phyloP scores from a whole-genome alignment of 2,329 filamentous ascomycete species.

The Dactylellina cionopaga region DNA sequence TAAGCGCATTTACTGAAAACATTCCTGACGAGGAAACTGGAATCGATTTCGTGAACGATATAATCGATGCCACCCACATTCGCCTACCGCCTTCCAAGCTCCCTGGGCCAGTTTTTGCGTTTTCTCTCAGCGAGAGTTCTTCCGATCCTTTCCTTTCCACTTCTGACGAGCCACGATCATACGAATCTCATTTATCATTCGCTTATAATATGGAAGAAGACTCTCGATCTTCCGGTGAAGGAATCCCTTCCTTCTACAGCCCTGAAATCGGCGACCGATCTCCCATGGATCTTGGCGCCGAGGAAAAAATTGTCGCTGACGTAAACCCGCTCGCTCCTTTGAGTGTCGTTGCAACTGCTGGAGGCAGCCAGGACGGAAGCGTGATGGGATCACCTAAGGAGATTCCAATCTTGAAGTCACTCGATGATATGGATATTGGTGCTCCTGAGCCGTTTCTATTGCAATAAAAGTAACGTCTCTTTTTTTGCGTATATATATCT shows the following conservation, averaged over 20 bases:
- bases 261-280: slow-evolving; percentile 34
- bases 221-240: slow-evolving; percentile 43
- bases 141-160: slow-evolving; percentile 32
- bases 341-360: slow-evolving; percentile 39
- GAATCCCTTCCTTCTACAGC: slow-evolving; percentile 41
- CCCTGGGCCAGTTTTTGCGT: slow-evolving; percentile 25
- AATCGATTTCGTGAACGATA: slow-evolving; percentile 14
- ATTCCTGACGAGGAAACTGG: slow-evolving; percentile 29
- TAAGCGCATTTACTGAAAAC: slow-evolving; percentile 33
- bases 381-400: slow-evolving; percentile 18
- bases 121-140: slow-evolving; percentile 35
- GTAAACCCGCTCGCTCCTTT: slow-evolving; percentile 24
- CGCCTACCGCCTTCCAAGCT: slow-evolving; percentile 35
- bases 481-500: slow-evolving; percentile 2
- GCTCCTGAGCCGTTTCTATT: background rate
- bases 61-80: slow-evolving; percentile 9
- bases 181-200: slow-evolving; percentile 45
- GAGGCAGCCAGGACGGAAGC: slow-evolving; percentile 23
- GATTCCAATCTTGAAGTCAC: slow-evolving; percentile 31
- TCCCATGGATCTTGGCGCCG: slow-evolving; percentile 42
- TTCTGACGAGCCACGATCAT: slow-evolving; percentile 37
- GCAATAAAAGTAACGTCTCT: slow-evolving; percentile 2
- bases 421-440: slow-evolving; percentile 50
- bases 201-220: slow-evolving; percentile 46
- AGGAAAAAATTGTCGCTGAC: slow-evolving; percentile 11